A percentile compares a stretch with the other conserved stretches of the same genome.
Conservation (phyloP, 305 asterid species). For the Fraxinus platypoda region DNA sequence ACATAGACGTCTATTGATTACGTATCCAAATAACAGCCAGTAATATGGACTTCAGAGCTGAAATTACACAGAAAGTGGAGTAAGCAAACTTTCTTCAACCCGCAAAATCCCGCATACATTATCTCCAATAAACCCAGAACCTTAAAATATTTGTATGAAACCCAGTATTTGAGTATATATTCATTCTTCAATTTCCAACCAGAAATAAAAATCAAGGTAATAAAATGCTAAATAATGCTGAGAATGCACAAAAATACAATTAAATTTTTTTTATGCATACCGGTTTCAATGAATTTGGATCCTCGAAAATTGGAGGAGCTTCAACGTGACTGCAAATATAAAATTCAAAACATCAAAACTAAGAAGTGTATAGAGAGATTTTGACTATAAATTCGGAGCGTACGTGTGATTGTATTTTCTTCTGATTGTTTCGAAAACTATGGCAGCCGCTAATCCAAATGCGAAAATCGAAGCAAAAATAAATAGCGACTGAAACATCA, state of each 20-base stretch:
- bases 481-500: constrained; percentile 44
- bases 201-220: background rate
- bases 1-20: background rate
- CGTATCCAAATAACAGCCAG: constrained; percentile 15
- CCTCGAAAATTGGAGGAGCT: constrained; percentile 76
- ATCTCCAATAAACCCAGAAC: background rate
- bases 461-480: constrained; percentile 44
- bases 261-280: constrained; percentile 29
- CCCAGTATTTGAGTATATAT: background rate
- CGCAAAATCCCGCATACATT: background rate
- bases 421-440: constrained; percentile 56
- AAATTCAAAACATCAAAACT: constrained; percentile 1
- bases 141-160: background rate
- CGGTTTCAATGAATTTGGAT: constrained; percentile 85
- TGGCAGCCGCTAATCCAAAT: constrained; percentile 48
- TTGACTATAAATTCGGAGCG: constrained; percentile 13
- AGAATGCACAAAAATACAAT: background rate
- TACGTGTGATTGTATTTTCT: constrained; percentile 70
- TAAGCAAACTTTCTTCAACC: background rate
- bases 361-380: background rate
- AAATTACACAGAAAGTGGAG: background rate
- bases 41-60: background rate
- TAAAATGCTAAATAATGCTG: background rate
- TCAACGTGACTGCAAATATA: constrained; percentile 60
- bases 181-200: background rate